Percentiles rank a stretch among this genome's conserved stretches.
Conservation (phyloP, 176 grass and related monocot species). For the Oryza glumipatula region DNA sequence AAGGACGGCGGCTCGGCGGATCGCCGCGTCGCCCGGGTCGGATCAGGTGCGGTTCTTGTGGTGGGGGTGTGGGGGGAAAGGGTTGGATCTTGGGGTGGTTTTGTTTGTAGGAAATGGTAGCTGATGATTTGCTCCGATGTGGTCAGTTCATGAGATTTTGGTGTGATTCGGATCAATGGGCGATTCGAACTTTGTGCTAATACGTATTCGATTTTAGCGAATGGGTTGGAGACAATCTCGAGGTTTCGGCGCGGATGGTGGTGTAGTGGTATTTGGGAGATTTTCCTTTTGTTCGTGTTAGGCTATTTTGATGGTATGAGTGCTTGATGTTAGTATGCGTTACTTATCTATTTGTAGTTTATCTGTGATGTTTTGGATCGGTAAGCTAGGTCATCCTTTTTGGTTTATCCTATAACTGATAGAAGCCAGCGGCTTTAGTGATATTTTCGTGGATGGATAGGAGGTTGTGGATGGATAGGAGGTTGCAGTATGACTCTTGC, state of each 20-base stretch:
- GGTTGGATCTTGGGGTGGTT: conserved; percentile 40
- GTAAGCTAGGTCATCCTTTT: background rate
- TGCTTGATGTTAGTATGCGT: background rate
- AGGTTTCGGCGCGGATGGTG: background rate
- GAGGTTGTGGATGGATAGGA: conserved; percentile 1
- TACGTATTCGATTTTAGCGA: conserved; percentile 29
- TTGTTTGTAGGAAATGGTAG: conserved; percentile 28
- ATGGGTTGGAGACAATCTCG: conserved; percentile 1
- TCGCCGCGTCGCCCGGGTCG: conserved; percentile 40
- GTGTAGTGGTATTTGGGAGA: background rate
- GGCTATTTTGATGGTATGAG: conserved; percentile 6
- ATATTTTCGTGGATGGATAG: conserved; percentile 7
- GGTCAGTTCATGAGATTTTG: background rate
- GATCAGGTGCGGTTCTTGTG: conserved; percentile 62
- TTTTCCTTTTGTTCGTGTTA: conserved; percentile 17
- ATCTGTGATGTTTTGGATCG: conserved; percentile 12
- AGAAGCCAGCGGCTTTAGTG: background rate
- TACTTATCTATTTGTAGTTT: background rate
- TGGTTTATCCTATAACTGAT: conserved; percentile 3
- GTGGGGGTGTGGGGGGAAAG: background rate
- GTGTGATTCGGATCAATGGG: conserved; percentile 16
- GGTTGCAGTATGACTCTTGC: conserved; percentile 4
- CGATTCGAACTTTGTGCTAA: conserved; percentile 2
- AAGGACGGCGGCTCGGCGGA: conserved; percentile 57
- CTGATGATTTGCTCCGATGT: conserved; percentile 3